Percentiles rank a stretch among this genome's conserved stretches.
Evolutionary conservation across 2,329 filamentous ascomycete species (phyloP).

Genomic region (Aspergillus pseudoterreus): DNA sequence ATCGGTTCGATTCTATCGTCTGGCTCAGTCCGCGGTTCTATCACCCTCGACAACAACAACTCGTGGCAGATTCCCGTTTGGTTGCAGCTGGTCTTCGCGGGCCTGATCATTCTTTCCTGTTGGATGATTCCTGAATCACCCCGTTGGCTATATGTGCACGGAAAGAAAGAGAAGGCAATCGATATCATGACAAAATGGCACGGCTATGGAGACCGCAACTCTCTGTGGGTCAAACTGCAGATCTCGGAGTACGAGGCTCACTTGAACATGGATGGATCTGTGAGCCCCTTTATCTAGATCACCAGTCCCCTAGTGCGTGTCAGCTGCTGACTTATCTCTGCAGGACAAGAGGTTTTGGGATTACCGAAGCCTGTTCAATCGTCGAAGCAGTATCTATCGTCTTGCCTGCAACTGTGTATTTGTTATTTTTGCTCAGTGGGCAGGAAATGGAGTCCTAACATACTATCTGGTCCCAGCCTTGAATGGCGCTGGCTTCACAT

Average conservation of each 20-base stretch:
- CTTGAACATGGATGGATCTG: slow-evolving; percentile 26
- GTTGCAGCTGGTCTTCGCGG: slow-evolving; percentile 46
- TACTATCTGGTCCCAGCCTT: slow-evolving; percentile 56
- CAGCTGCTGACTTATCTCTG: not conserved
- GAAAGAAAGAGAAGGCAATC: slow-evolving; percentile 56
- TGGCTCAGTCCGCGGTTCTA: slow-evolving; percentile 51
- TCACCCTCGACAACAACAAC: slow-evolving; percentile 32
- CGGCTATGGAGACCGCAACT: slow-evolving; percentile 43
- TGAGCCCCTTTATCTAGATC: not conserved
- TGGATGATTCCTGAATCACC: slow-evolving; percentile 61
- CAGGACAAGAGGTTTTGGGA: slow-evolving; percentile 59
- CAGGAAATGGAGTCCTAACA: slow-evolving; percentile 35
- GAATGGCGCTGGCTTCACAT: slow-evolving; percentile 48
- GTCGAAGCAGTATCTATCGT: slow-evolving; percentile 46
- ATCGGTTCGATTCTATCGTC: slow-evolving; percentile 53
- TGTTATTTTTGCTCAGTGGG: slow-evolving; percentile 49
- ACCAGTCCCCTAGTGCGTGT: not conserved
- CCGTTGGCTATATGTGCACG: slow-evolving; percentile 58
- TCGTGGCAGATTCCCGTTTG: slow-evolving; percentile 60
- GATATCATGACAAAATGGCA: slow-evolving; percentile 56
- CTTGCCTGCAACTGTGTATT: slow-evolving; percentile 50
- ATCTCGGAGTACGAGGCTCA: slow-evolving; percentile 31
- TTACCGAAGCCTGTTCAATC: slow-evolving; percentile 53
- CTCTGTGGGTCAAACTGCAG: slow-evolving; percentile 28
- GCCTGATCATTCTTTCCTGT: slow-evolving; percentile 45